phyloP scores from a whole-genome alignment of 2,329 filamentous ascomycete genomes.

The Fusarium coffeatum region DNA sequence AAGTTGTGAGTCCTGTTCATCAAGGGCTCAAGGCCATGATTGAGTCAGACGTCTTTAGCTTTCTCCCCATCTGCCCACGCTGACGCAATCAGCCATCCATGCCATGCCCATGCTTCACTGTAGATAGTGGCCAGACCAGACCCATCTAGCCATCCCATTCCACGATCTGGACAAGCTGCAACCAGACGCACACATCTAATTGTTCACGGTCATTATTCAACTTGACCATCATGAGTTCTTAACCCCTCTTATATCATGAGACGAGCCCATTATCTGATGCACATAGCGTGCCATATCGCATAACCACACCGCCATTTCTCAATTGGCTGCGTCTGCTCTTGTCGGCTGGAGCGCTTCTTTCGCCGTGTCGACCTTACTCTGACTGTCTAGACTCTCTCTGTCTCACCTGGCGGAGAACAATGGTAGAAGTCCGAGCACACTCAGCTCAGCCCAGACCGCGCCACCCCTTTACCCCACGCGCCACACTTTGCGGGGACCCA shows the following conservation, averaged over 20 bases:
- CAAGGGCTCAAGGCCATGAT: neutral
- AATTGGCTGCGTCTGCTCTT: slow-evolving; percentile 10
- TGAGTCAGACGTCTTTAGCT: slow-evolving; percentile 20
- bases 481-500: slow-evolving; percentile 27
- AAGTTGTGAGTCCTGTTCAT: neutral
- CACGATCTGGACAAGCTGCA: slow-evolving; percentile 16
- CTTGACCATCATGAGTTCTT: slow-evolving; percentile 5
- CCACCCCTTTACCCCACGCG: slow-evolving; percentile 33
- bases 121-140: slow-evolving; percentile 10
- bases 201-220: slow-evolving; percentile 6
- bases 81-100: slow-evolving; percentile 34
- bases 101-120: slow-evolving; percentile 3
- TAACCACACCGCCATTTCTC: slow-evolving; percentile 43
- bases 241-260: slow-evolving; percentile 34
- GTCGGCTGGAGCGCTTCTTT: slow-evolving; percentile 39
- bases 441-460: slow-evolving; percentile 22
- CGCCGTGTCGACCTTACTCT: neutral
- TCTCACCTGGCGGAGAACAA: slow-evolving; percentile 44
- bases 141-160: slow-evolving; percentile 13
- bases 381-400: slow-evolving; percentile 6
- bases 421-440: slow-evolving; percentile 24
- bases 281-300: slow-evolving; percentile 29
- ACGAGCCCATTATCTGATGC: slow-evolving; percentile 36
- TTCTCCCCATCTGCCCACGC: slow-evolving; percentile 17
- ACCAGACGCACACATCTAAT: slow-evolving; percentile 19